A percentile compares a stretch with the other conserved stretches of the same genome.
These are phyloP conservation scores for Allantophomopsis cytisporea DNA, from an alignment of 2,329 filamentous ascomycete genomes.

Conservation along the genomic window DNA sequence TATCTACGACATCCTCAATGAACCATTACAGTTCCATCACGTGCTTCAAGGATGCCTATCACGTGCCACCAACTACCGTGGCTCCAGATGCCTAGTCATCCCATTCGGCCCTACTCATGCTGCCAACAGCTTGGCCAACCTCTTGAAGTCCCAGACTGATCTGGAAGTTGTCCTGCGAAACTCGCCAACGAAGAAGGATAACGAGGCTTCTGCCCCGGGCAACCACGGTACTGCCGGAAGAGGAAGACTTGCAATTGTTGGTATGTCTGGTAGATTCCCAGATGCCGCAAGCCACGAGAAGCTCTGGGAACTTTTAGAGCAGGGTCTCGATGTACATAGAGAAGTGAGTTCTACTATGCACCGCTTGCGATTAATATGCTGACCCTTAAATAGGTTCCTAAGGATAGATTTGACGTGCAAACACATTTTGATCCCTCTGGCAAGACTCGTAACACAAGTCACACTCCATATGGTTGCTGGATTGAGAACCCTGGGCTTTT, in stretches of 20 bases:
- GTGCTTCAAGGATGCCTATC: constrained; percentile 32
- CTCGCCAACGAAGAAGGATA: constrained; percentile 14
- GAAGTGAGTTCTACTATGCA: constrained; percentile 23
- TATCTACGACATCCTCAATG: constrained; percentile 33
- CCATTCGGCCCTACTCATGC: constrained; percentile 36
- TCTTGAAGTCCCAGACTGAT: constrained; percentile 26
- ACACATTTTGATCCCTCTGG: constrained; percentile 60
- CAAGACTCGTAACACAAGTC: constrained; percentile 62
- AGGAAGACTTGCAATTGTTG: constrained; percentile 73
- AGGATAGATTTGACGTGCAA: constrained; percentile 61
- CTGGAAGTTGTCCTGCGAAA: constrained; percentile 28
- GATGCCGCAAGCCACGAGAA: constrained; percentile 57
- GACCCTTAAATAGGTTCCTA: constrained; percentile 27
- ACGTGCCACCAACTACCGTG: constrained; percentile 24
- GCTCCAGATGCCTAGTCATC: constrained; percentile 28
- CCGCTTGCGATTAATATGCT: not conserved
- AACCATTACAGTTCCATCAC: constrained; percentile 32
- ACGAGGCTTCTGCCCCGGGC: constrained; percentile 16
- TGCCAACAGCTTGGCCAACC: constrained; percentile 28
- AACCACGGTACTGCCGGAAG: constrained; percentile 32
- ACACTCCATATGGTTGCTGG: constrained; percentile 64
- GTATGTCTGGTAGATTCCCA: constrained; percentile 67
- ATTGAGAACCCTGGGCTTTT: constrained; percentile 61
- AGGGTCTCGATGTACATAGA: constrained; percentile 62
- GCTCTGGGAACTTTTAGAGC: constrained; percentile 63